Conservation (phyloP, 495 filamentous ascomycete species). For the Niebla homalea region DNA sequence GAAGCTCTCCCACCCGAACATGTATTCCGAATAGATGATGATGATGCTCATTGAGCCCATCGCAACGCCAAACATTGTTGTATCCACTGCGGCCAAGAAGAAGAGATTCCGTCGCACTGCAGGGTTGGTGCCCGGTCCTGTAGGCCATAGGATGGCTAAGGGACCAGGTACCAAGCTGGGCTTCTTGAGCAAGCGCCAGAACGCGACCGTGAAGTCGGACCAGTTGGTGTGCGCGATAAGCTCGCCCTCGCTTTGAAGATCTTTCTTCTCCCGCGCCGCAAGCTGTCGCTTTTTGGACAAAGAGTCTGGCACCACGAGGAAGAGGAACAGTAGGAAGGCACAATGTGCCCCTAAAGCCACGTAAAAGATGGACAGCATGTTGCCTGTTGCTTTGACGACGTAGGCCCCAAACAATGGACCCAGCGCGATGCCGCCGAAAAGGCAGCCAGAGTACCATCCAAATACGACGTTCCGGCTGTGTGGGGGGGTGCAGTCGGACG, state of each 20-base stretch:
- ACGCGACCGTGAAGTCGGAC: conserved; percentile 10
- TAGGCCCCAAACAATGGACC: conserved; percentile 71
- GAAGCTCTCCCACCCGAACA: conserved; percentile 69
- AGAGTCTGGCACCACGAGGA: conserved; percentile 68
- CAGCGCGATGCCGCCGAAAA: conserved; percentile 75
- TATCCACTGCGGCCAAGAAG: conserved; percentile 66
- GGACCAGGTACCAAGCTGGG: conserved; percentile 60
- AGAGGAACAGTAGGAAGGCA: conserved; percentile 54
- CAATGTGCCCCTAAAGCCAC: conserved; percentile 55
- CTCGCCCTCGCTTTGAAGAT: conserved; percentile 10
- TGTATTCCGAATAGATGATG: conserved; percentile 63
- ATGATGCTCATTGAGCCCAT: conserved; percentile 69
- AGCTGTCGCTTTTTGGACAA: conserved; percentile 54
- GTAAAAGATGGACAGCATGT: conserved; percentile 65
- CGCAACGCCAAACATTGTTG: conserved; percentile 61
- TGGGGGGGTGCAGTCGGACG: conserved; percentile 72
- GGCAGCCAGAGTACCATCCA: conserved; percentile 72
- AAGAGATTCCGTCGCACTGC: conserved; percentile 65
- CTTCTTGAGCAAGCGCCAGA: conserved; percentile 23
- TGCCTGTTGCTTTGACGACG: conserved; percentile 55
- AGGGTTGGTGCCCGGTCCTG: conserved; percentile 44
- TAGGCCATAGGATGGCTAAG: conserved; percentile 65
- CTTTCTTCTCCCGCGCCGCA: conserved; percentile 53
- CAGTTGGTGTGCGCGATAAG: conserved; percentile 5
- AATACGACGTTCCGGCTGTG: conserved; percentile 72